Percentiles rank a stretch among this genome's conserved stretches.
Evolutionary conservation across 1,284 basidiomycete species (phyloP).

Genomic region (Bjerkandera adusta): DNA sequence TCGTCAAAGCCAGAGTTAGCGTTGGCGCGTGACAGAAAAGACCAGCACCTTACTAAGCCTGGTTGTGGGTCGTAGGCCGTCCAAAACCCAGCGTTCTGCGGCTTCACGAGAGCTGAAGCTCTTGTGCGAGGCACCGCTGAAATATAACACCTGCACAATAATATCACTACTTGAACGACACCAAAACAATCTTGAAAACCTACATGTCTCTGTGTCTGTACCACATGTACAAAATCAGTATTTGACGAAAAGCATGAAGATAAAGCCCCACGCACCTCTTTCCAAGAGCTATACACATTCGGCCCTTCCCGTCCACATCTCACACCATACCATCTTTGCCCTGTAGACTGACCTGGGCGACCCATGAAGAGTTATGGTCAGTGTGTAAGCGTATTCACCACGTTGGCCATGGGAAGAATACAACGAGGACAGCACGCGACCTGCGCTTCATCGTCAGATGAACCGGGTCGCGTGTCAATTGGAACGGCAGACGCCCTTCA

Average conservation of each 20-base stretch:
- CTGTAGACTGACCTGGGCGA: constrained; percentile 2
- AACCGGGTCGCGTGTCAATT: too few species aligned
- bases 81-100: constrained; percentile 52
- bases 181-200: neutral
- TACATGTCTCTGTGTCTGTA: constrained; percentile 4
- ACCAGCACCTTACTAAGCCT: too few species aligned
- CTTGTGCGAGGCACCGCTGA: constrained; percentile 44
- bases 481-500: too few species aligned
- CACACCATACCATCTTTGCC: constrained; percentile 54
- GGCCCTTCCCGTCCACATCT: constrained; percentile 48
- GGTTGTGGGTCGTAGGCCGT: too few species aligned
- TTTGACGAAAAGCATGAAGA: constrained; percentile 25
- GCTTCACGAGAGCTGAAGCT: constrained; percentile 40
- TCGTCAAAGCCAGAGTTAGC: too few species aligned
- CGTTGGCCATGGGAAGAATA: too few species aligned
- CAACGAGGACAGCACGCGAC: too few species aligned
- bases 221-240: neutral
- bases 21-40: too few species aligned
- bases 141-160: constrained; percentile 41
- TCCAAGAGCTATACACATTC: constrained; percentile 51
- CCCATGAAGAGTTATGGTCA: neutral
- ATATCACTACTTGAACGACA: neutral
- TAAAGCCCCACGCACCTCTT: constrained; percentile 43
- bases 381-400: too few species aligned
- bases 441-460: too few species aligned